Conservation (phyloP, 2,329 filamentous ascomycete genomes). For the Amauroascus niger region DNA sequence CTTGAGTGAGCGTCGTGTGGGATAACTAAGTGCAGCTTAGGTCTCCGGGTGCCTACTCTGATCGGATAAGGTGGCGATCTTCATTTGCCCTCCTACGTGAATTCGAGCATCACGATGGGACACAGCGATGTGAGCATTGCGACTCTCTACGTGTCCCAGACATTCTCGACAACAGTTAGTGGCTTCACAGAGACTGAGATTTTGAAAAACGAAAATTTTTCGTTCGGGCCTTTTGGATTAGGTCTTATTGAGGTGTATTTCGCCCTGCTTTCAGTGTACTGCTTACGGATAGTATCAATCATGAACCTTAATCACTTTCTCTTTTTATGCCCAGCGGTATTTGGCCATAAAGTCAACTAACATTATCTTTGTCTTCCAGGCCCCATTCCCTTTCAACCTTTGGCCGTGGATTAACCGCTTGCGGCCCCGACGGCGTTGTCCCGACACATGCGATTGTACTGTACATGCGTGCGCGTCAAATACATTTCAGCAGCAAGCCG, state of each 20-base stretch:
- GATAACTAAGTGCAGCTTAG: too few species aligned
- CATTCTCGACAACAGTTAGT: too few species aligned
- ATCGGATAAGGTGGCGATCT: too few species aligned
- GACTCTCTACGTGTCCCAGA: too few species aligned
- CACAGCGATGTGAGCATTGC: too few species aligned
- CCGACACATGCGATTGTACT: not conserved
- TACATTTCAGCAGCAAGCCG: not conserved
- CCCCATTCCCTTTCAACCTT: not conserved
- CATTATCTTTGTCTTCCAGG: not conserved
- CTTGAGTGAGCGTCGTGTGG: too few species aligned
- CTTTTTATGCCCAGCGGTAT: not conserved
- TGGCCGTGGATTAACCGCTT: not conserved
- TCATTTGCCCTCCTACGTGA: too few species aligned
- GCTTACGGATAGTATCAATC: not conserved
- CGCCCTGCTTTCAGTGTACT: not conserved
- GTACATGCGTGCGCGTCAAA: not conserved
- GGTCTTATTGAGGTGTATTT: too few species aligned
- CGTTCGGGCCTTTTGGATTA: too few species aligned
- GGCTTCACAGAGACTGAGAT: not conserved
- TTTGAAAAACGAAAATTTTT: not conserved
- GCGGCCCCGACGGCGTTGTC: not conserved
- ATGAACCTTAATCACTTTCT: not conserved
- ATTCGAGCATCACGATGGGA: too few species aligned
- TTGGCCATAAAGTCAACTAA: not conserved
- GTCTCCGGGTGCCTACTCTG: too few species aligned